These are phyloP conservation scores for Penicillium longicatenatum DNA, from an alignment of 495 filamentous ascomycete genomes.

Conservation along the genomic window DNA sequence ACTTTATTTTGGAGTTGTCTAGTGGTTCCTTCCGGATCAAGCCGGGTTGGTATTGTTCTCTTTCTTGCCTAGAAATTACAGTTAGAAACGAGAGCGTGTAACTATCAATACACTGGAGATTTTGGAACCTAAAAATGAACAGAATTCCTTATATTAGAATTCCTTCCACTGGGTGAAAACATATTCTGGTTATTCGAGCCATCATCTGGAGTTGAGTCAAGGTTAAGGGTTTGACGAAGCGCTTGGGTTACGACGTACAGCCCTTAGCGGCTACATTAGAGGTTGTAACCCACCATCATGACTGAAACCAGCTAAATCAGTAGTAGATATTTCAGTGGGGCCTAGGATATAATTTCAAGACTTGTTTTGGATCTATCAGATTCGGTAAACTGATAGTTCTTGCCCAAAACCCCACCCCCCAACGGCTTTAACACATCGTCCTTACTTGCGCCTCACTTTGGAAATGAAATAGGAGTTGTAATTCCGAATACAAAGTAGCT, in stretches of 20 bases:
- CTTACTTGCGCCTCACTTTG: not conserved
- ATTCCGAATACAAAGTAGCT: not conserved
- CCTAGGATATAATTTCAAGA: not conserved
- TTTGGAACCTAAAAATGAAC: not conserved
- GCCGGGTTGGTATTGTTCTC: not conserved
- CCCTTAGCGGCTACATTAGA: constrained; percentile 4
- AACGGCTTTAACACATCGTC: not conserved
- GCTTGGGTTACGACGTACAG: constrained; percentile 5
- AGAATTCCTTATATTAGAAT: not conserved
- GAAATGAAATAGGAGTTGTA: not conserved
- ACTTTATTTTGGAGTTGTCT: not conserved
- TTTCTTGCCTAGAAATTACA: not conserved
- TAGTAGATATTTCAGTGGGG: not conserved
- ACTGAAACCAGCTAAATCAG: not conserved
- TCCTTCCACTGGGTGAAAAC: not conserved
- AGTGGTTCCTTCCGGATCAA: not conserved
- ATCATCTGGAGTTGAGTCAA: constrained; percentile 1
- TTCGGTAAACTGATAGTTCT: not conserved
- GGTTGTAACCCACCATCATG: not conserved
- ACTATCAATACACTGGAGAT: not conserved
- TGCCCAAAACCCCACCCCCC: not conserved
- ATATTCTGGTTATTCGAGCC: not conserved
- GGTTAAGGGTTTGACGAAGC: constrained; percentile 5
- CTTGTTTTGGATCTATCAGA: not conserved
- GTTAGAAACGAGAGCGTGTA: not conserved